Percentiles rank a stretch among this genome's conserved stretches.
These are phyloP conservation scores for Teunomyces gatunensis DNA, from an alignment of 805 yeast species.

Conservation along the genomic window DNA sequence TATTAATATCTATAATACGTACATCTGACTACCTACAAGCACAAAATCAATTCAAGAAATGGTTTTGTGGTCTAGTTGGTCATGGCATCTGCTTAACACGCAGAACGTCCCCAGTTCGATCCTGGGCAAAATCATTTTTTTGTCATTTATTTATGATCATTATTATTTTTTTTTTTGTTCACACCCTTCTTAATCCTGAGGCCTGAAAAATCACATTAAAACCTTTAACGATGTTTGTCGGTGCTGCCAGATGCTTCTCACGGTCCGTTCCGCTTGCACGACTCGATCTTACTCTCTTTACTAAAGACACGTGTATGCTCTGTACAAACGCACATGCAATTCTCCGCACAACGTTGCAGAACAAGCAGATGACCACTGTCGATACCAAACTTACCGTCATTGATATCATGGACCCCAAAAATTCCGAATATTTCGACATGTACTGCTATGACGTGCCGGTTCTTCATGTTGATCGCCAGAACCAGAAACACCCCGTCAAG, in stretches of 20 bases:
- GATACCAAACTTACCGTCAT: constrained; percentile 38
- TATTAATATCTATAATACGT: too few species aligned
- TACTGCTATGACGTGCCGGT: constrained; percentile 83
- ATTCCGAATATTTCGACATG: constrained; percentile 64
- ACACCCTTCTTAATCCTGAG: too few species aligned
- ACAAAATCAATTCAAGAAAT: constrained; percentile 9
- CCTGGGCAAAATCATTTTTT: constrained; percentile 94
- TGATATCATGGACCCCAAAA: constrained; percentile 60
- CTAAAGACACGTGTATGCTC: constrained; percentile 66
- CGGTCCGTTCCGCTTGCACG: background rate
- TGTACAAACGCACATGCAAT: constrained; percentile 64
- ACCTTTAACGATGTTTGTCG: background rate
- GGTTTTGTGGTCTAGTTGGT: constrained; percentile 99
- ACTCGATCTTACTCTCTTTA: constrained; percentile 51
- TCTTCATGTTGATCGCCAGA: constrained; percentile 56
- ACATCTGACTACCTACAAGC: background rate
- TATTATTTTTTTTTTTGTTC: background rate
- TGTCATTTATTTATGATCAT: background rate
- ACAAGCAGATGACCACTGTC: constrained; percentile 20
- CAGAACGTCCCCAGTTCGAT: constrained; percentile 99
- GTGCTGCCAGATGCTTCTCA: background rate
- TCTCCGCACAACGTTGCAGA: constrained; percentile 41
- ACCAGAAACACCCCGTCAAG: constrained; percentile 47
- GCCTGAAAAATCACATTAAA: background rate
- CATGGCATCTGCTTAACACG: constrained; percentile 99